Evolutionary conservation across 2,329 filamentous ascomycete species (phyloP).

Genomic region (Penicillium polonicum): DNA sequence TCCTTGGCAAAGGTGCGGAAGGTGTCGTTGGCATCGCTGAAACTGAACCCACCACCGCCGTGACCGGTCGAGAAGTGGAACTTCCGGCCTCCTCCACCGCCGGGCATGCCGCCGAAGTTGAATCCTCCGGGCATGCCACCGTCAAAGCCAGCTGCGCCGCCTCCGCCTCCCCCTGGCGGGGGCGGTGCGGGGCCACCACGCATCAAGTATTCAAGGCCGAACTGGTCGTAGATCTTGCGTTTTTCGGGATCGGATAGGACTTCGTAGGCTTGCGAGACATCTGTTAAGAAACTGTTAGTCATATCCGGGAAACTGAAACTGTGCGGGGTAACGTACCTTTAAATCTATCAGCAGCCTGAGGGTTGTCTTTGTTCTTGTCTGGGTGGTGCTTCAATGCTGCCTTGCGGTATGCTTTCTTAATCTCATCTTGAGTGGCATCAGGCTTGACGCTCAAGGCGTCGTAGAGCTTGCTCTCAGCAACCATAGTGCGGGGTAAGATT

Average conservation of each 20-base stretch:
- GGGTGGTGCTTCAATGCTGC: conserved; percentile 88
- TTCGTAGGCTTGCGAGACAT: conserved; percentile 95
- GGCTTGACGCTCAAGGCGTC: conserved; percentile 78
- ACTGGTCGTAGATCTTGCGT: conserved; percentile 91
- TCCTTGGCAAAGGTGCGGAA: conserved; percentile 78
- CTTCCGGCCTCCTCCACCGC: conserved; percentile 50
- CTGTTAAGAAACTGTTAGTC: conserved; percentile 41
- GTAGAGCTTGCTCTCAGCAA: conserved; percentile 94
- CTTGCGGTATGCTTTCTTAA: conserved; percentile 88
- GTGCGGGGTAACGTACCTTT: conserved; percentile 57
- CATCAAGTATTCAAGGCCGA: conserved; percentile 87
- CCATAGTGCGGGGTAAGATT: conserved; percentile 57
- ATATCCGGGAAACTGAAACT: background rate
- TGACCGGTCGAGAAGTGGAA: conserved; percentile 48
- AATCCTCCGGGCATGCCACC: conserved; percentile 57
- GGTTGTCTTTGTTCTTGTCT: conserved; percentile 96
- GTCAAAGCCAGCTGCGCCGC: conserved; percentile 58
- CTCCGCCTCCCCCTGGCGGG: conserved; percentile 58
- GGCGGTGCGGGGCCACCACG: conserved; percentile 69
- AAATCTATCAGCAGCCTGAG: conserved; percentile 85
- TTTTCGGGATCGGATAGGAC: conserved; percentile 97
- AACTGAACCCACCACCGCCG: conserved; percentile 70
- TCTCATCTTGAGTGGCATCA: conserved; percentile 82
- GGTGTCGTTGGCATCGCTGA: conserved; percentile 79
- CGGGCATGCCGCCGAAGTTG: conserved; percentile 51